Evolutionary conservation across 768 basidiomycete genomes (phyloP).

Genomic region (Sporobolomyces phaffii): DNA sequence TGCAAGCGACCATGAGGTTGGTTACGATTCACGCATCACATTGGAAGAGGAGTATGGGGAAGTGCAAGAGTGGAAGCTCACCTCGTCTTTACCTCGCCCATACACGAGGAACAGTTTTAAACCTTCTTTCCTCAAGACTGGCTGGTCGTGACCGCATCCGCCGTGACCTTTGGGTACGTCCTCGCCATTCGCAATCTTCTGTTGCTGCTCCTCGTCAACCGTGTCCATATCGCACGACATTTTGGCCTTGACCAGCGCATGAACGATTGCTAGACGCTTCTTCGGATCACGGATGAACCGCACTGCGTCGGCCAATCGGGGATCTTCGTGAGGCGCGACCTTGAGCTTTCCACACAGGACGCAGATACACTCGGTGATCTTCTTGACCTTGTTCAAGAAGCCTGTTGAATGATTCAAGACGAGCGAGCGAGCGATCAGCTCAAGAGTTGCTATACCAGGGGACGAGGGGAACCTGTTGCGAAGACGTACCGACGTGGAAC

Average conservation of each 20-base stretch:
- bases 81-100: slow-evolving; percentile 83
- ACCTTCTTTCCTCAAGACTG: slow-evolving; percentile 84
- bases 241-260: slow-evolving; percentile 53
- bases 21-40: background rate
- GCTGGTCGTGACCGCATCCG: slow-evolving; percentile 93
- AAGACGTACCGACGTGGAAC: slow-evolving; percentile 78
- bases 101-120: slow-evolving; percentile 89
- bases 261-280: slow-evolving; percentile 40
- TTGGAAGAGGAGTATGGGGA: background rate
- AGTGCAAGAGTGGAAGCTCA: slow-evolving; percentile 48
- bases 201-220: slow-evolving; percentile 70
- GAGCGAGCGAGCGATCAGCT: background rate
- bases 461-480: background rate
- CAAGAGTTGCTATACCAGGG: background rate
- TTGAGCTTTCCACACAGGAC: slow-evolving; percentile 97
- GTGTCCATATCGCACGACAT: slow-evolving; percentile 84
- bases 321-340: slow-evolving; percentile 56
- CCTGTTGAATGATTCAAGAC: slow-evolving; percentile 52
- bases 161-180: slow-evolving; percentile 78
- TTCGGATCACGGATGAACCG: slow-evolving; percentile 42
- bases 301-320: slow-evolving; percentile 35
- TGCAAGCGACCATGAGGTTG: too few relatives aligned
- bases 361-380: slow-evolving; percentile 97
- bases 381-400: slow-evolving; percentile 98
- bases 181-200: slow-evolving; percentile 52